Conservation (phyloP, 2,329 filamentous ascomycete genomes). For the Aspergillus pseudonomiae region DNA sequence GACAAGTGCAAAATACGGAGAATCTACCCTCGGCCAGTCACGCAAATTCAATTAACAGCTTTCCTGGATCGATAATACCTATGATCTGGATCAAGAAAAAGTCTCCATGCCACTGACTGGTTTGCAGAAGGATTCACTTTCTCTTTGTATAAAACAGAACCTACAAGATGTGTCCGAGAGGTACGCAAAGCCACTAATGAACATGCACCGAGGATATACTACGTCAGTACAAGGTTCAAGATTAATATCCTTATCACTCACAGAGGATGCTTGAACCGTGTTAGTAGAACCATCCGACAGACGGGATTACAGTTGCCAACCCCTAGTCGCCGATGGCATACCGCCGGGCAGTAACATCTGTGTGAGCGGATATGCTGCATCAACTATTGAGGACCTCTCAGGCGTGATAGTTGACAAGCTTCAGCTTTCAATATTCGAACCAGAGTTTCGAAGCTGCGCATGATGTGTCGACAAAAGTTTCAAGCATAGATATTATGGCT, state of each 20-base stretch:
- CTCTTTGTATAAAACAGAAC: neutral
- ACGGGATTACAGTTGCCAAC: neutral
- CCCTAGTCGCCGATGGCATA: neutral
- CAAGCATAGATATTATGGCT: neutral
- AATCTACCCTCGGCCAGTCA: accelerated
- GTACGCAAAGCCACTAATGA: neutral
- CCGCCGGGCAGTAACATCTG: accelerated
- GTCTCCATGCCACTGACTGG: accelerated
- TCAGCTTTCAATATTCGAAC: accelerated
- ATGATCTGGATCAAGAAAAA: accelerated
- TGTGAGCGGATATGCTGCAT: neutral
- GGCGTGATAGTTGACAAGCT: neutral
- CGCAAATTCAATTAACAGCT: no score
- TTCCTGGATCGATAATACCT: accelerated
- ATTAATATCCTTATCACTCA: neutral
- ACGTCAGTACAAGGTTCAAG: neutral
- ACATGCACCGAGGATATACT: neutral
- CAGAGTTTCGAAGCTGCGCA: neutral
- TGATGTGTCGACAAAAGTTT: neutral
- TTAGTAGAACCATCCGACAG: neutral
- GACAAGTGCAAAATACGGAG: no score
- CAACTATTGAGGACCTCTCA: neutral
- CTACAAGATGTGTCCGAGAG: neutral
- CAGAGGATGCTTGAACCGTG: neutral
- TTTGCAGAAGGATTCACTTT: accelerated